Evolutionary conservation across 1,284 basidiomycete genomes (phyloP).

Genomic region (Ganoderma multipileum): DNA sequence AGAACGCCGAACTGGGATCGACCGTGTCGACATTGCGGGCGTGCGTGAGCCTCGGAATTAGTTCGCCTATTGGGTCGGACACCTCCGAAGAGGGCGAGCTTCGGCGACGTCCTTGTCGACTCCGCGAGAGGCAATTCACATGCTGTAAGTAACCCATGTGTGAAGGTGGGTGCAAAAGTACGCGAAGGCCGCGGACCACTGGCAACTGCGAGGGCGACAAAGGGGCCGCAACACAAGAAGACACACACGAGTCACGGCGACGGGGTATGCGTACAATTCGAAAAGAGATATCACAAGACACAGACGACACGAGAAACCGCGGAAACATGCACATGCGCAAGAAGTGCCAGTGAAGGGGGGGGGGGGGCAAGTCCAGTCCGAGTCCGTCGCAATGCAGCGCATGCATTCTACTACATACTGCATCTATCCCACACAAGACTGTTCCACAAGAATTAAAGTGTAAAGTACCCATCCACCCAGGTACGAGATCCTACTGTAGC

Average conservation of each 20-base stretch:
- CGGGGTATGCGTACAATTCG: slow-evolving; percentile 9
- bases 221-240: background rate
- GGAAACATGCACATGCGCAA: background rate
- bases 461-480: background rate
- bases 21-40: background rate
- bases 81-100: background rate
- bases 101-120: background rate
- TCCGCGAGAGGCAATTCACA: slow-evolving; percentile 14
- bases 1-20: background rate
- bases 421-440: slow-evolving; percentile 14
- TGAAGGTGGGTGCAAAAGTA: slow-evolving; percentile 4
- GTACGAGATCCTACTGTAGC: slow-evolving; percentile 14
- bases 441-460: background rate
- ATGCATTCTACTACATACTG: slow-evolving; percentile 7
- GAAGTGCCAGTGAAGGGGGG: background rate
- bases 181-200: slow-evolving; percentile 14
- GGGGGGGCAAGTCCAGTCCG: slow-evolving; percentile 1
- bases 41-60: slow-evolving; percentile 8
- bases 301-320: slow-evolving; percentile 1
- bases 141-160: background rate
- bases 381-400: slow-evolving; percentile 10
- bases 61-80: slow-evolving; percentile 7
- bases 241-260: slow-evolving; percentile 3
- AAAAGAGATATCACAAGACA: slow-evolving; percentile 1
- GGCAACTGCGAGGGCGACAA: background rate